Percentiles rank a stretch among this genome's conserved stretches.
These are phyloP conservation scores for Clausena lansium DNA, from an alignment of 345 rosid genomes.

Conservation along the genomic window DNA sequence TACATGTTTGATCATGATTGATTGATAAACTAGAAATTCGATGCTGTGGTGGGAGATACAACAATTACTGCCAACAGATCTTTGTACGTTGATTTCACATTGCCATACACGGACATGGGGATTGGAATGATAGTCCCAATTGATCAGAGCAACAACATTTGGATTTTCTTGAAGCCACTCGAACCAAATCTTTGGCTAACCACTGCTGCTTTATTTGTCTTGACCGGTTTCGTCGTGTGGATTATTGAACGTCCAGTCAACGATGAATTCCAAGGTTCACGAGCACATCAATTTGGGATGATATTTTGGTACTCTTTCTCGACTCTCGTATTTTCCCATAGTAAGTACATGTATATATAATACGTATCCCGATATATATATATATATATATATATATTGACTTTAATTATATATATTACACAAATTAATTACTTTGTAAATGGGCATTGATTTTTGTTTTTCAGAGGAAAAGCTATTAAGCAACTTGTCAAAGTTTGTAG, in stretches of 20 bases:
- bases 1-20: no score
- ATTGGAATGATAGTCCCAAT: conserved; percentile 18
- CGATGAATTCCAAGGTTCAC: neutral
- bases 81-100: conserved; percentile 42
- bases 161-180: conserved; percentile 29
- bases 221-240: conserved; percentile 29
- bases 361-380: neutral
- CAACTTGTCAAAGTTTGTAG: conserved; percentile 39
- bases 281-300: neutral
- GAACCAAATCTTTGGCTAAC: conserved; percentile 19
- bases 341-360: neutral
- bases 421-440: no score
- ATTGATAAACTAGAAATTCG: neutral
- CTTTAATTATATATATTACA: no score
- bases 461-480: conserved; percentile 24
- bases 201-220: conserved; percentile 11
- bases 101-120: conserved; percentile 34
- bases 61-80: conserved; percentile 20
- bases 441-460: no score
- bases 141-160: conserved; percentile 7
- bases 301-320: conserved; percentile 12
- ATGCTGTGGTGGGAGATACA: neutral
- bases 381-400: no score
- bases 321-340: neutral
- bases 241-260: conserved; percentile 6